phyloP scores from a whole-genome alignment of 371 early-diverging fungal species.

The Mortierella sp. region DNA sequence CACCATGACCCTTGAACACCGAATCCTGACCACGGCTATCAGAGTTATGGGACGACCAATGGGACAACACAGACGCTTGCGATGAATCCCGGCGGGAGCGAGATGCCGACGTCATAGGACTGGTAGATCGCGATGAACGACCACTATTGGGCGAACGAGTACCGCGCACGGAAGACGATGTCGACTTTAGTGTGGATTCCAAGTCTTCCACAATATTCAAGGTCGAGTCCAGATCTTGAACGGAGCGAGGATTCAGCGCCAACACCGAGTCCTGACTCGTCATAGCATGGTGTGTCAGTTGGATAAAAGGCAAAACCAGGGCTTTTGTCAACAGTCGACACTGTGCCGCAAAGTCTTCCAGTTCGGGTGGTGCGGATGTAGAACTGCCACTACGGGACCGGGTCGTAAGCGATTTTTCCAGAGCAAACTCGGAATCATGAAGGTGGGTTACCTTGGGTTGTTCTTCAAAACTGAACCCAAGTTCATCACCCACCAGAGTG shows the following conservation, averaged over 20 bases:
- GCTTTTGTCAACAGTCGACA: slow-evolving; percentile 55
- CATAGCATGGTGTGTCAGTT: slow-evolving; percentile 56
- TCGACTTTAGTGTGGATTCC: background rate
- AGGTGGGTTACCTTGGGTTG: too few relatives aligned
- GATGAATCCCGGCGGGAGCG: too few relatives aligned
- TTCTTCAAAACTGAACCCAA: background rate
- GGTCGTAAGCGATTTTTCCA: background rate
- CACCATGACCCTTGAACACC: slow-evolving; percentile 15
- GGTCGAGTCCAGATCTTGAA: slow-evolving; percentile 19
- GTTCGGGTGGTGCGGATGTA: slow-evolving; percentile 35
- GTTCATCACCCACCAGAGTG: background rate
- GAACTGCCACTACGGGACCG: background rate
- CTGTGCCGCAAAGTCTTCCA: slow-evolving; percentile 57
- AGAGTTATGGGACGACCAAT: slow-evolving; percentile 12
- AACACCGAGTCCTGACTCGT: slow-evolving; percentile 54
- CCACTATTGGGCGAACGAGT: background rate
- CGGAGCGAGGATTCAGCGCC: slow-evolving; percentile 29
- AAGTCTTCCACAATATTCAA: slow-evolving; percentile 14
- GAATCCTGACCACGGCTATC: slow-evolving; percentile 29
- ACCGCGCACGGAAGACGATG: background rate
- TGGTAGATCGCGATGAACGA: background rate
- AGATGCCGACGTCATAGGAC: background rate
- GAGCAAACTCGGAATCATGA: background rate
- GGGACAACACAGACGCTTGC: background rate
- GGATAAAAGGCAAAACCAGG: slow-evolving; percentile 54